phyloP scores from a whole-genome alignment of 306 rosid genomes.

The Ammopiptanthus mongolicus region DNA sequence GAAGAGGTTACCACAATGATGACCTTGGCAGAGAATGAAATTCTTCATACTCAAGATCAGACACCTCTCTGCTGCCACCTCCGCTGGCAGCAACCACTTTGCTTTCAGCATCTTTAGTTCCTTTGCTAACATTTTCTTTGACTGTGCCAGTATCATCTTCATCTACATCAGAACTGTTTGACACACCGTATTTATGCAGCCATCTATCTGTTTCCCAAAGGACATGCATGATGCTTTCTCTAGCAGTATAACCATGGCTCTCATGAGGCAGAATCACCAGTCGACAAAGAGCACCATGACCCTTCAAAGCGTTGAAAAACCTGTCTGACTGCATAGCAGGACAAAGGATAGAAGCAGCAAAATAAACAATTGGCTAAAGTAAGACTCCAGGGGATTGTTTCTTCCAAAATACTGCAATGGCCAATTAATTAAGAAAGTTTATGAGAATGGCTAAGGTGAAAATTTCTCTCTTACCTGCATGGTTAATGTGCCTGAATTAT shows the following conservation, averaged over 20 bases:
- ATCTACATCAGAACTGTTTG: slow-evolving; percentile 38
- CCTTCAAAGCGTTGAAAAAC: slow-evolving; percentile 93
- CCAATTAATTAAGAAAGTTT: neutral
- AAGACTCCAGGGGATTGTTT: slow-evolving; percentile 4
- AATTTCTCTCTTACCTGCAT: slow-evolving; percentile 67
- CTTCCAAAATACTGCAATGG: slow-evolving; percentile 11
- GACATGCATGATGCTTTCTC: slow-evolving; percentile 98
- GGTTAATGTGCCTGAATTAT: slow-evolving; percentile 90
- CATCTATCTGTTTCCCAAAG: slow-evolving; percentile 99
- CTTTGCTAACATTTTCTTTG: slow-evolving; percentile 41
- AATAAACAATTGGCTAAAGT: slow-evolving; percentile 12
- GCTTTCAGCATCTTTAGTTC: slow-evolving; percentile 41
- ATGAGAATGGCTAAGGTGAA: neutral
- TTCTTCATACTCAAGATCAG: slow-evolving; percentile 46
- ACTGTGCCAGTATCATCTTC: slow-evolving; percentile 33
- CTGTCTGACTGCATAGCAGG: slow-evolving; percentile 79
- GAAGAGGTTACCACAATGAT: slow-evolving; percentile 68
- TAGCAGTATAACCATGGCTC: slow-evolving; percentile 89
- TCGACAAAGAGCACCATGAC: slow-evolving; percentile 96
- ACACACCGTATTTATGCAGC: slow-evolving; percentile 68
- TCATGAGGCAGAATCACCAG: slow-evolving; percentile 87
- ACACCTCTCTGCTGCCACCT: slow-evolving; percentile 58
- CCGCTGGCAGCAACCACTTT: slow-evolving; percentile 60
- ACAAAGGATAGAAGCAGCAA: slow-evolving; percentile 21
- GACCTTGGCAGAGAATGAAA: slow-evolving; percentile 52